These are phyloP conservation scores for Lumnitzera racemosa DNA, from an alignment of 345 rosid species.

Conservation along the genomic window DNA sequence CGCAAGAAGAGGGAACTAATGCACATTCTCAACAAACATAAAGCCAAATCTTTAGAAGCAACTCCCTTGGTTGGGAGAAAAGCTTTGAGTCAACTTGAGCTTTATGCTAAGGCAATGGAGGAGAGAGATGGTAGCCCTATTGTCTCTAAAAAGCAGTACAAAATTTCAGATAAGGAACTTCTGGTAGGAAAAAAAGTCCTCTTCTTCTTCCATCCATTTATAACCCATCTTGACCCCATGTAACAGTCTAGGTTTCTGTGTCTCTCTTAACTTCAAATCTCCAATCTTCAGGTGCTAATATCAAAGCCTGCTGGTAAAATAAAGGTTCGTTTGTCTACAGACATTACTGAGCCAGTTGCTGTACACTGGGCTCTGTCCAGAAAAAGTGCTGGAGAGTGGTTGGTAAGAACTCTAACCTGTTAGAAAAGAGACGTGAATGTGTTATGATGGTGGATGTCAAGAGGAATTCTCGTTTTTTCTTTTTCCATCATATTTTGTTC, in stretches of 20 bases:
- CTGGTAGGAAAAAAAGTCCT: conserved; percentile 50
- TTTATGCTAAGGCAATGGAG: conserved; percentile 50
- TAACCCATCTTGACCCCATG: conserved; percentile 5
- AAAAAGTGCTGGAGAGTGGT: conserved; percentile 75
- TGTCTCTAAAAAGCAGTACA: conserved; percentile 58
- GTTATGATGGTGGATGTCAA: too few species aligned
- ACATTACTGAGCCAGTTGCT: conserved; percentile 57
- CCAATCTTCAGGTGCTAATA: conserved; percentile 55
- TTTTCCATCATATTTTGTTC: conserved; percentile 8
- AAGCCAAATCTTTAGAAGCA: conserved; percentile 29
- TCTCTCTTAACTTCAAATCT: conserved; percentile 4
- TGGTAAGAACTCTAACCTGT: conserved; percentile 45
- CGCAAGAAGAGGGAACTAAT: conserved; percentile 65
- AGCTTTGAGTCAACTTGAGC: conserved; percentile 52
- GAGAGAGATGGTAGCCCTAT: conserved; percentile 40
- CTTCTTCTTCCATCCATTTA: not conserved
- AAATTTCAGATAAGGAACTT: conserved; percentile 57
- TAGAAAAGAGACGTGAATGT: too few species aligned
- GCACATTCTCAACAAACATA: conserved; percentile 52
- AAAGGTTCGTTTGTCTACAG: conserved; percentile 62
- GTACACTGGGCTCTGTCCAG: conserved; percentile 97
- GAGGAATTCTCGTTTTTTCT: conserved; percentile 6
- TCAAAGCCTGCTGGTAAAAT: conserved; percentile 55
- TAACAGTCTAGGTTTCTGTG: conserved; percentile 5
- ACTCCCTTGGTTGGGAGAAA: conserved; percentile 35